phyloP scores from a whole-genome alignment of 306 rosid species.

The Casuarina equisetifolia region DNA sequence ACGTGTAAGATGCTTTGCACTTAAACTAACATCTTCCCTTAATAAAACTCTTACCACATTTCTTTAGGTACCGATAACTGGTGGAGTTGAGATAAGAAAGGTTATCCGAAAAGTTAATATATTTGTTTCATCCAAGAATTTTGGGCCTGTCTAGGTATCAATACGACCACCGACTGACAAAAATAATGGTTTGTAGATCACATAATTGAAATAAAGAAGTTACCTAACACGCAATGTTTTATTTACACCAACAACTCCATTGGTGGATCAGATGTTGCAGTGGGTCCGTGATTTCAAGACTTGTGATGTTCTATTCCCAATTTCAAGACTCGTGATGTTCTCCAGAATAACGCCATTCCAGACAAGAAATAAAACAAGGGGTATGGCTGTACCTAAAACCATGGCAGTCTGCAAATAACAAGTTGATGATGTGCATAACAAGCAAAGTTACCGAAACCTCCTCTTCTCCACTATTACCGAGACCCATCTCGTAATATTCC shows the following conservation, averaged over 20 bases:
- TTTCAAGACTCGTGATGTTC: conserved; percentile 44
- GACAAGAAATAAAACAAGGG: conserved; percentile 63
- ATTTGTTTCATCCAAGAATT: too few relatives aligned
- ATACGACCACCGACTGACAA: too few relatives aligned
- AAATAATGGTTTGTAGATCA: conserved; percentile 66
- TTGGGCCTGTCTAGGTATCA: too few relatives aligned
- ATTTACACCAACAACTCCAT: conserved; percentile 71
- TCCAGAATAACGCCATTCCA: conserved; percentile 86
- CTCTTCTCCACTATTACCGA: too few relatives aligned
- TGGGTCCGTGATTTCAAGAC: conserved; percentile 64
- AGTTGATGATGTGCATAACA: not conserved
- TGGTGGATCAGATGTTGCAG: conserved; percentile 59
- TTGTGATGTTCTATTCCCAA: conserved; percentile 38
- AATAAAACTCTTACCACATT: too few relatives aligned
- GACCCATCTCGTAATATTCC: too few relatives aligned
- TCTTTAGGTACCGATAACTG: too few relatives aligned
- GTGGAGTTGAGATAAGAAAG: too few relatives aligned
- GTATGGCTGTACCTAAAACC: conserved; percentile 68
- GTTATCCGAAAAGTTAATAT: too few relatives aligned
- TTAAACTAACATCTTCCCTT: too few relatives aligned
- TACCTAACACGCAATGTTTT: not conserved
- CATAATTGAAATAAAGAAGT: not conserved
- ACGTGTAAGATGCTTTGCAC: too few relatives aligned
- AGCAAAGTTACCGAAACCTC: not conserved
- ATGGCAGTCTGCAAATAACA: conserved; percentile 54